Evolutionary conservation across 129 eudicot genomes (phyloP).

Genomic region (Helichrysum umbraculigerum): DNA sequence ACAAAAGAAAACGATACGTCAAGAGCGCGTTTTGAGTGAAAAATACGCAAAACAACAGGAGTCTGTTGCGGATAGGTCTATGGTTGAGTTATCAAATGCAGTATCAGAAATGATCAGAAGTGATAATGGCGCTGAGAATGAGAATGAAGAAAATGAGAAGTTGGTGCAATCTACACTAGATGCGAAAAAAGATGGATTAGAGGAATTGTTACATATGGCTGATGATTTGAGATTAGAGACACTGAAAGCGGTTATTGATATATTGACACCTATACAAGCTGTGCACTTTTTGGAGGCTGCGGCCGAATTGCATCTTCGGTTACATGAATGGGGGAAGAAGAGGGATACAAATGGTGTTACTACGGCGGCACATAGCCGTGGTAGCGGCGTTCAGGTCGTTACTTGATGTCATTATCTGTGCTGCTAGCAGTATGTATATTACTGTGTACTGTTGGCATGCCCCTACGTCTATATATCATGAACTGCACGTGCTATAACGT

Average conservation of each 20-base stretch:
- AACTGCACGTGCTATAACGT: too few species aligned
- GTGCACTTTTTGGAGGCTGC: conserved; percentile 69
- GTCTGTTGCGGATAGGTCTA: conserved; percentile 50
- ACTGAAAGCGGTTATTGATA: conserved; percentile 36
- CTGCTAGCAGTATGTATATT: neutral
- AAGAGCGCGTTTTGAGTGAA: conserved; percentile 52
- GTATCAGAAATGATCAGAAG: conserved; percentile 41
- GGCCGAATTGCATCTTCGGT: conserved; percentile 62
- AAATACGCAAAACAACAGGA: conserved; percentile 52
- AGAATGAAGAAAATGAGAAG: conserved; percentile 10
- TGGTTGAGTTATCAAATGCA: conserved; percentile 59
- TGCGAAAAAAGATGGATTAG: conserved; percentile 43
- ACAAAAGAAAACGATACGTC: conserved; percentile 37
- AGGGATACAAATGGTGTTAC: conserved; percentile 32
- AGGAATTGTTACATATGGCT: conserved; percentile 48
- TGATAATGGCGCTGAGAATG: conserved; percentile 11
- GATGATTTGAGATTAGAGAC: conserved; percentile 65
- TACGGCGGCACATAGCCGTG: neutral
- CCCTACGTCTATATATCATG: neutral
- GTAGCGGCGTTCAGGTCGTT: neutral
- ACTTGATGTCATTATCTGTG: neutral
- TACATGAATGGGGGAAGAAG: conserved; percentile 73
- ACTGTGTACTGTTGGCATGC: neutral
- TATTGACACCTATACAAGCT: conserved; percentile 50
- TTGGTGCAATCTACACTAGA: conserved; percentile 38